These are phyloP conservation scores for Symbiodinium natans DNA, from an alignment of 73 alveolate species.

Conservation along the genomic window DNA sequence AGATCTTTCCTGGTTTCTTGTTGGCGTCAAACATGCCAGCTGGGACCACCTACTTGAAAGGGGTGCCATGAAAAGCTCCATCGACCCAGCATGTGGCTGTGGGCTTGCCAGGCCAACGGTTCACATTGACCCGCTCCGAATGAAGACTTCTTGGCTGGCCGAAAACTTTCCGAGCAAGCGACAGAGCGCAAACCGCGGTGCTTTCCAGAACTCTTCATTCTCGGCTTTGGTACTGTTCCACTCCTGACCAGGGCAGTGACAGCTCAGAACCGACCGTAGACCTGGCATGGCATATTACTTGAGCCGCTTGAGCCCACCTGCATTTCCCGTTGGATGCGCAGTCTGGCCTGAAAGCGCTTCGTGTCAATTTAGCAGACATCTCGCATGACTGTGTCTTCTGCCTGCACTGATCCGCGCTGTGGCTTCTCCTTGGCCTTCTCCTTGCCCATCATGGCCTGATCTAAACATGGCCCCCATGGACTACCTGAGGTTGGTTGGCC, in stretches of 20 bases:
- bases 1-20: no score
- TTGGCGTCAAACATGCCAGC: no score
- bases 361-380: neutral
- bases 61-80: no score
- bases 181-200: slow-evolving; percentile 82
- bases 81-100: no score
- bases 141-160: no score
- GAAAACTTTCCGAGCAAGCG: neutral
- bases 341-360: slow-evolving; percentile 16
- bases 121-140: no score
- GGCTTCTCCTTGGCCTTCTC: slow-evolving; percentile 93
- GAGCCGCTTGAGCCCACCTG: slow-evolving; percentile 18
- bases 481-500: no score
- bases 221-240: slow-evolving; percentile 91
- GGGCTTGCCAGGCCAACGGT: no score
- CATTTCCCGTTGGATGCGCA: slow-evolving; percentile 88
- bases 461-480: no score
- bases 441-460: slow-evolving; percentile 89
- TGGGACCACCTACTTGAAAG: no score
- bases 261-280: no score
- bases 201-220: slow-evolving; percentile 91
- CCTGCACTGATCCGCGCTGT: slow-evolving; percentile 88
- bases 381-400: neutral
- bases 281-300: no score
- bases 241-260: slow-evolving; percentile 10